Evolutionary conservation across 129 eudicot species (phyloP), one percentile per base, ranked within the genome.

Genomic region (Dittrichia graveolens): DNA sequence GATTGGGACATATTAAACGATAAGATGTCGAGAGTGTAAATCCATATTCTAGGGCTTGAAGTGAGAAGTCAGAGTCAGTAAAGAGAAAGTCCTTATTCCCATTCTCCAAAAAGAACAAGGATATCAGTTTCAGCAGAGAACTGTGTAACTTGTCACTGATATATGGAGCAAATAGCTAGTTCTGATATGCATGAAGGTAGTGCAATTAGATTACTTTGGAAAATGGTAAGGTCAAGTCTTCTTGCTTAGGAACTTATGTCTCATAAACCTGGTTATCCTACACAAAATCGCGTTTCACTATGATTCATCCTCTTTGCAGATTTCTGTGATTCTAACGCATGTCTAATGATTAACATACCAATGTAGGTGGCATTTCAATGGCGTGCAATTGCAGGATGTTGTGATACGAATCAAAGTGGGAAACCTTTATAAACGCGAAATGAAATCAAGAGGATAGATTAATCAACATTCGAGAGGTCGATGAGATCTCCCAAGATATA

Each of bases 221-320:
- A 10, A 6, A 15, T 66, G 11, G 55, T 8, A 66, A 6, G 18
- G 24, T 14, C n/a, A 48, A 48, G 73, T 49, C 45, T 47, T 49
- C 3, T 34, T 15, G 49, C 55, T 37, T 8, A n/a, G 35, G 4
- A 45, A 64, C 34, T 50, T 38, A 37, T 37, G 13, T 12, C 11
- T 41, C 63, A 41, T 12, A 19, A 18, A 70, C 7, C 42, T 43
- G 0, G 13, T n/a, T 44, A 7, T 14, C 8, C 12, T 72, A 61
- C 47, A 47, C 16, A 73, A 35, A 37, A 48, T 31, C 46, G 49
- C 61, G 18, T 73, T 61, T 18, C 71, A 12, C 61, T 61, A 38
- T 49, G 71, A 48, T 61, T 61, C 71, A 73, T 61, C 47, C 41
- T 62, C 42, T 50, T 52, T 35, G 70, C 37, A 7, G 62, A 49